Base-by-base conservation (phyloP, 768 basidiomycete species). In the Psilocybe sp. region DNA sequence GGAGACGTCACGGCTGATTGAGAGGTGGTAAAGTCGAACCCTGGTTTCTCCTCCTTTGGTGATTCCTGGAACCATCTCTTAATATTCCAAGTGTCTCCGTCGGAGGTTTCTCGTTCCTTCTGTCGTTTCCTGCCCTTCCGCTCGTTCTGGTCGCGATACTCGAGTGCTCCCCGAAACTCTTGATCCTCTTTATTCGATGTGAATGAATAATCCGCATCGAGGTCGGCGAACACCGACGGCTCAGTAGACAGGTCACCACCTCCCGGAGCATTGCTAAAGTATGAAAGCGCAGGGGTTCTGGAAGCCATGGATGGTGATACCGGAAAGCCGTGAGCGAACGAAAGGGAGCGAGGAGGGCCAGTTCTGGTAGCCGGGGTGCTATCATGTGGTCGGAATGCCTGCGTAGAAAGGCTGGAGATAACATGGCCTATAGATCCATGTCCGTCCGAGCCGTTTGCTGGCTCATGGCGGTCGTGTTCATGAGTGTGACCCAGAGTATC, bases 331-430 rank as follows among this genome's bases (percentile, higher is more conserved):
- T 84, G 84, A 23, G 78, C 77, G 60, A 80, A 85, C 2, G 85
- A 86, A 20, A 89, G 69, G 0, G 87, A 86, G 36, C 87, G 77
- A 4, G 87, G 88, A 31, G 87, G 85, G 11, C 87, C 88, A 4
- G 87, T 89, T 45, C 87, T 74, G 43, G 71, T 70, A 5, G 85
- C 79, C 19, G 88, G 87, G 0, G 84, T 82, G 43, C 72, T 58
- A 31, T 68, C 68, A 19, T 66, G 68, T 19, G 64, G 64, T 45
- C 44, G 59, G 55, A 60, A 64, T 35, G 62, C 4, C 23, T 28
- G 23, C 4, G 23, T 7, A 28, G 23, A 28, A 28, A 28, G 4
- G 23, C 23, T 28, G 23, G 23, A 28, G 23, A 28, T 28, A 28
- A 28, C 23, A 28, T 28, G 23, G 23, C 23, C 7, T 28, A 28